A percentile compares a stretch with the other conserved stretches of the same genome.
Evolutionary conservation across 139 green algal species (phyloP).

Genomic region (Auxenochlorella pyrenoidosa): DNA sequence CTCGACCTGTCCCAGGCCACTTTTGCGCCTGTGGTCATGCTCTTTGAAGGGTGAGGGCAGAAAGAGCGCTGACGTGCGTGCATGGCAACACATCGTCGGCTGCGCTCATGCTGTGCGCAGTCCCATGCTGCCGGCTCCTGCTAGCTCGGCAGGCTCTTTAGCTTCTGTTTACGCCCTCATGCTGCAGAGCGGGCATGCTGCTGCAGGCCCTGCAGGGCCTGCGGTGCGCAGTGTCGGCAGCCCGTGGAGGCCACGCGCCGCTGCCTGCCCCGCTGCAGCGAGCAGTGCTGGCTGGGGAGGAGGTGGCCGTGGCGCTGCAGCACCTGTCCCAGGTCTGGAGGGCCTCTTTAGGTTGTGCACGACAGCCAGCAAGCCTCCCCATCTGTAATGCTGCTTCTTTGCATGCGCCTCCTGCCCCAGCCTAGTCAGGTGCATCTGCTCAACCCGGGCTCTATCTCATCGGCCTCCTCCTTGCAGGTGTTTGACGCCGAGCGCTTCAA

Average conservation of each 20-base stretch:
- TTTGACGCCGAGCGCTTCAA: constrained; percentile 30
- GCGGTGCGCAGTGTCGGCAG: neutral
- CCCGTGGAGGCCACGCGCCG: neutral
- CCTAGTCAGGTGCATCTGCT: neutral
- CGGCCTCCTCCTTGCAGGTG: neutral
- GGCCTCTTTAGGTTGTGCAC: neutral
- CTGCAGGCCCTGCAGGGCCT: constrained; percentile 21
- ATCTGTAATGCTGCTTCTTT: neutral
- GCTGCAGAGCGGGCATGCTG: neutral
- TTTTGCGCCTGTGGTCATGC: constrained; percentile 31
- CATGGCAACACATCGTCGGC: no score
- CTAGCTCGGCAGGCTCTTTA: no score
- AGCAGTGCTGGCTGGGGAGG: neutral
- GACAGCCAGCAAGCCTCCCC: neutral
- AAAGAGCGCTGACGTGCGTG: neutral
- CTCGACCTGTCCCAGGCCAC: constrained; percentile 10
- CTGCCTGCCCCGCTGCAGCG: constrained; percentile 18
- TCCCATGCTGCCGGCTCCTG: no score
- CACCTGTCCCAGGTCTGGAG: neutral
- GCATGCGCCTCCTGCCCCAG: no score
- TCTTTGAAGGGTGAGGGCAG: constrained; percentile 28
- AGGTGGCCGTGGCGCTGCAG: neutral
- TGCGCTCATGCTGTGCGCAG: no score
- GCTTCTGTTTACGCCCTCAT: no score
- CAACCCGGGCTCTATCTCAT: neutral